phyloP scores from a whole-genome alignment of 1,284 basidiomycete genomes.

The Anthracocystis setariae region DNA sequence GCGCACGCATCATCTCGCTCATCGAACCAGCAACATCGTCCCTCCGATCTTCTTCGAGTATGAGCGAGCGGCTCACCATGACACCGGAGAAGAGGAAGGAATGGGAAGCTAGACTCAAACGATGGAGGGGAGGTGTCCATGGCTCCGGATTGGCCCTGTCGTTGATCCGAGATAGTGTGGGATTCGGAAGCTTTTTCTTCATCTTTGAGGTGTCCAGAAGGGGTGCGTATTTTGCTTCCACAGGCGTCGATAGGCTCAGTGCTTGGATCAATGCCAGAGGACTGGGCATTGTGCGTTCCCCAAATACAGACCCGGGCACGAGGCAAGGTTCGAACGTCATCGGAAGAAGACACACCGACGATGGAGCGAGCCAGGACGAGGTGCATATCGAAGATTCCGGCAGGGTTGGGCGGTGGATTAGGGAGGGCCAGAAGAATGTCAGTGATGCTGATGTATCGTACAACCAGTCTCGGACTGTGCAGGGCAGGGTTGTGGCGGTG shows the following conservation, averaged over 20 bases:
- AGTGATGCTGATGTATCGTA: slow-evolving; percentile 54
- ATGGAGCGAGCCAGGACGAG: slow-evolving; percentile 6
- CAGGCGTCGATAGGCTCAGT: slow-evolving; percentile 57
- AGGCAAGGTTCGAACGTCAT: slow-evolving; percentile 19
- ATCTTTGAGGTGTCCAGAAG: slow-evolving; percentile 68
- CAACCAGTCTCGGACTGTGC: slow-evolving; percentile 59
- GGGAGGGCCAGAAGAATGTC: slow-evolving; percentile 25
- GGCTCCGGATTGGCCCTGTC: slow-evolving; percentile 65
- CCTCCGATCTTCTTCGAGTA: slow-evolving; percentile 10
- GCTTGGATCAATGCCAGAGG: slow-evolving; percentile 50
- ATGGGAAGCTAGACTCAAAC: slow-evolving; percentile 58
- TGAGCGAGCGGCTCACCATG: slow-evolving; percentile 23
- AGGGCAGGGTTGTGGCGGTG: slow-evolving; percentile 56
- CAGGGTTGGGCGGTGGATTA: slow-evolving; percentile 23
- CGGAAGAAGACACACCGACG: slow-evolving; percentile 19
- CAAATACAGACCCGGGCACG: neutral
- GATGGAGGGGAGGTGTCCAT: slow-evolving; percentile 60
- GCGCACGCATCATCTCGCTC: slow-evolving; percentile 18
- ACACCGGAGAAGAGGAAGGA: slow-evolving; percentile 52
- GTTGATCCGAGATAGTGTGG: slow-evolving; percentile 66
- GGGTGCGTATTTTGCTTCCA: slow-evolving; percentile 60
- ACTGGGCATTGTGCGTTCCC: slow-evolving; percentile 23
- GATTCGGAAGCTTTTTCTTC: slow-evolving; percentile 68
- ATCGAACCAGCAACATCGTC: slow-evolving; percentile 32
- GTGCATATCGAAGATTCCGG: slow-evolving; percentile 33